Evolutionary conservation across 2,329 filamentous ascomycete species (phyloP), one percentile per base, ranked within the genome.

Genomic region (Waltergamsia citrina): DNA sequence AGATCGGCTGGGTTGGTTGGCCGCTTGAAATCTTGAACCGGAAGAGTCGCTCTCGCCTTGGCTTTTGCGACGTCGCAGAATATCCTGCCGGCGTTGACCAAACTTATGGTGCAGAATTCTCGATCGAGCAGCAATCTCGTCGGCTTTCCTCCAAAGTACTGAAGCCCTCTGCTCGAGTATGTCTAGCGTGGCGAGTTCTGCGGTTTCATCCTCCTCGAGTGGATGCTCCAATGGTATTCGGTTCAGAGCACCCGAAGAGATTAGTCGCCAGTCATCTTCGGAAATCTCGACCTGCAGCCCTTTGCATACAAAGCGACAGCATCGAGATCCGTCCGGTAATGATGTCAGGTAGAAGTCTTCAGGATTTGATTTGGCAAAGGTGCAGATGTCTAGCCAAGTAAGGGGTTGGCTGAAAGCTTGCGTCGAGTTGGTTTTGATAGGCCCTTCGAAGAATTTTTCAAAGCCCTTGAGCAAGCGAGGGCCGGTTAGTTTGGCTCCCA

Each of bases 181-280:
- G 46, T 92, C 85, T 46, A 93, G 63, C 1, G 85, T 90, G 10
- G 79, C 85, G 24, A 93, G 58, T 52, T 94, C 86, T 43, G 86
- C 85, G 51, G 81, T 77, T 57, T 94, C 87, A 50, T 94, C 86
- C 50, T 93, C 85, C 38, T 83, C 76, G 32, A 92, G 79, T 1
- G 85, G 85, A 42, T 88, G 78, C 11, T 81, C 79, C 3, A 85
- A 81, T 14, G 87, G 85, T 38, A 71, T 66, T 50, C 85, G 80
- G 54, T 93, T 84, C 9, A 88, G 74, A 43, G 85, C 83, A 19
- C 86, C 85, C 25, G 83, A 88, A 35, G 78, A 77, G 43, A 94
- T 88, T 43, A 94, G 63, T 27, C 87, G 72, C 67, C 81, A 94
- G 52, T 94, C 86, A 52, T 93, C 85, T 54, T 93, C 85, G 14